Conservation (phyloP, 2,329 filamentous ascomycete genomes). For the Aspergillus thermomutatus region DNA sequence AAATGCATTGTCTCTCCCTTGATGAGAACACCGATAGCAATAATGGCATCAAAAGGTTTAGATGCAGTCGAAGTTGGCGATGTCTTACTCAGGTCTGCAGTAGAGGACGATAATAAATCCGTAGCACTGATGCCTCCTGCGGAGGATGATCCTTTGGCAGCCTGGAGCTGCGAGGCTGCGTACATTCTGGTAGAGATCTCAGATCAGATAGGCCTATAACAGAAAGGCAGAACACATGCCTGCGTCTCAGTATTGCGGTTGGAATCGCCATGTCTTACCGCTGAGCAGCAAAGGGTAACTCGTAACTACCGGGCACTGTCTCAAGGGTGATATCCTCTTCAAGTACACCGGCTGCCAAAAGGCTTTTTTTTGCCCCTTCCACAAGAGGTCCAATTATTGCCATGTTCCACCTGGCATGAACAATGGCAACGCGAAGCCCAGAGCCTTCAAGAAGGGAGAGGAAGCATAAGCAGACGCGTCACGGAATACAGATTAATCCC, state of each 20-base stretch:
- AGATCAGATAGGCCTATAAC: not conserved
- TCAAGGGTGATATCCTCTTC: constrained; percentile 85
- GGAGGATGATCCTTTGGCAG: constrained; percentile 52
- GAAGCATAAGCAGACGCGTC: constrained; percentile 10
- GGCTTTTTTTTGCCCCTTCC: constrained; percentile 71
- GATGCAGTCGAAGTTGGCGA: constrained; percentile 33
- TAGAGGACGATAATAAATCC: constrained; percentile 59
- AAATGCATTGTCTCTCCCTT: constrained; percentile 99
- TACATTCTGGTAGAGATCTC: constrained; percentile 59
- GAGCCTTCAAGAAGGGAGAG: constrained; percentile 47
- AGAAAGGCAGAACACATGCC: not conserved
- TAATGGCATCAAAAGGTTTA: constrained; percentile 81
- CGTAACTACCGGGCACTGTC: constrained; percentile 90
- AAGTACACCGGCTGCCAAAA: constrained; percentile 75
- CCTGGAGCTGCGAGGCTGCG: constrained; percentile 81
- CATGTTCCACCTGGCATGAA: constrained; percentile 94
- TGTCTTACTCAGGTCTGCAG: constrained; percentile 62
- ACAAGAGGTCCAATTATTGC: constrained; percentile 84
- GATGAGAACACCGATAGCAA: constrained; percentile 93
- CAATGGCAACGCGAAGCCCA: constrained; percentile 82
- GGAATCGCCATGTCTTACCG: constrained; percentile 51
- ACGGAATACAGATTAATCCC: constrained; percentile 14
- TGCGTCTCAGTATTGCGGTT: not conserved
- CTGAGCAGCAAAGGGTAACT: constrained; percentile 87
- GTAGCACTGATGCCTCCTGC: constrained; percentile 44